A percentile compares a stretch with the other conserved stretches of the same genome.
Evolutionary conservation across 805 yeast species (phyloP).

Genomic region (Saturnispora besseyi): DNA sequence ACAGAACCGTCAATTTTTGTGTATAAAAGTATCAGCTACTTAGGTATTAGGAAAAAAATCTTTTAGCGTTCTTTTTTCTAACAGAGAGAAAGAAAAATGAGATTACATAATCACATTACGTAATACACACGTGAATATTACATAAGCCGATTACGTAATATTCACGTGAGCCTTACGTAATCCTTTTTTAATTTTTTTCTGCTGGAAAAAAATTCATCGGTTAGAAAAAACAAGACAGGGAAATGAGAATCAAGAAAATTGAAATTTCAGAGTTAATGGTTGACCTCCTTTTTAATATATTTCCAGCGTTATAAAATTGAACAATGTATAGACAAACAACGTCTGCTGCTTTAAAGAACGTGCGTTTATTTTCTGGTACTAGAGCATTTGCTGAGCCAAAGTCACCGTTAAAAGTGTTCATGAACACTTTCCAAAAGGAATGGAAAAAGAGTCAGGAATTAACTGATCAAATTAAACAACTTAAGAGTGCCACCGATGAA

Average conservation of each 20-base stretch:
- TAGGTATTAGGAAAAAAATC: not conserved
- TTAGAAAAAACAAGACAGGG: not conserved
- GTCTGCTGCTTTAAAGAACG: not conserved
- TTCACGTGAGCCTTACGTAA: not conserved
- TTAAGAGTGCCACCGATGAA: conserved; percentile 92
- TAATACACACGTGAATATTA: not conserved
- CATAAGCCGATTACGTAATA: not conserved
- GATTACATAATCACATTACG: not conserved
- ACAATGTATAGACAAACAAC: not conserved
- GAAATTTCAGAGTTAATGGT: not conserved
- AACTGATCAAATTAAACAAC: conserved; percentile 85
- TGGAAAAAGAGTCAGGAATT: conserved; percentile 86
- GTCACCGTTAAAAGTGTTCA: conserved; percentile 85
- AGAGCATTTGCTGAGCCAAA: conserved; percentile 24
- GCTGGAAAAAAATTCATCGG: not conserved
- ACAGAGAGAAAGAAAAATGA: not conserved
- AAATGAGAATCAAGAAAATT: not conserved
- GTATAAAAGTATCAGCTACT: too few species aligned
- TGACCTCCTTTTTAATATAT: too few species aligned
- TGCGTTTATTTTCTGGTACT: conserved; percentile 4
- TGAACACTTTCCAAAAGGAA: conserved; percentile 84
- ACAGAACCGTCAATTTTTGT: too few species aligned
- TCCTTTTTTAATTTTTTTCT: not conserved
- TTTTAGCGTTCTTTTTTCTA: not conserved
- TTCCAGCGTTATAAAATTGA: too few species aligned